Evolutionary conservation across 2,329 filamentous ascomycete genomes (phyloP).

Genomic region (Fusarium continuum): DNA sequence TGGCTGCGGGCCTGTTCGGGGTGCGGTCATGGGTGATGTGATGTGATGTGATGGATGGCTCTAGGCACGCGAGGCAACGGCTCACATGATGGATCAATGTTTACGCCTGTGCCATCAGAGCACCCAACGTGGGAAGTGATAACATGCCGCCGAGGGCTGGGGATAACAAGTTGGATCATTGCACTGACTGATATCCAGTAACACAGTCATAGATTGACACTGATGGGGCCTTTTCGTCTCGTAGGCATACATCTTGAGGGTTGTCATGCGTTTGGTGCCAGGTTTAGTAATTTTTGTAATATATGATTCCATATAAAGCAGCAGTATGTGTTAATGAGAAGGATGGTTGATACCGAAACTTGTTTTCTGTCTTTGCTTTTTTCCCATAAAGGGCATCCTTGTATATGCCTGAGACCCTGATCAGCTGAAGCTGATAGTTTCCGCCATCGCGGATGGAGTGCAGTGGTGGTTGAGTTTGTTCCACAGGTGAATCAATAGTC

Average conservation of each 20-base stretch:
- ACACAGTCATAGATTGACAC: not conserved
- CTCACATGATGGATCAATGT: constrained; percentile 41
- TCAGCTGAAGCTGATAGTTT: constrained; percentile 13
- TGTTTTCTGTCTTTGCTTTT: not conserved
- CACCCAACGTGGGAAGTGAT: not conserved
- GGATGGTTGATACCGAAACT: not conserved
- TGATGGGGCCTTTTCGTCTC: not conserved
- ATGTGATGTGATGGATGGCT: constrained; percentile 30
- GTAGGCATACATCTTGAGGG: not conserved
- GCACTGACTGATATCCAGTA: not conserved
- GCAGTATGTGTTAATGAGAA: not conserved
- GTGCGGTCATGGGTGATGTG: constrained; percentile 16
- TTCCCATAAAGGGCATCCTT: not conserved
- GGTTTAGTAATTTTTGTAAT: not conserved
- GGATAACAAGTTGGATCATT: not conserved
- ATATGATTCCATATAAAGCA: not conserved
- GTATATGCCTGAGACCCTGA: not conserved
- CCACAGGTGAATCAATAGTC: not conserved
- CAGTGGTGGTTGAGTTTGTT: constrained; percentile 13
- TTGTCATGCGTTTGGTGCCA: not conserved
- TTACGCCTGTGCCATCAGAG: constrained; percentile 30
- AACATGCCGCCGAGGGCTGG: not conserved
- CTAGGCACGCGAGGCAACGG: constrained; percentile 23
- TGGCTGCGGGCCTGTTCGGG: constrained; percentile 1
- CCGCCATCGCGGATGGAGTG: not conserved